Base-by-base conservation (phyloP, 2,329 filamentous ascomycete species). In the Verticillium klebahnii region DNA sequence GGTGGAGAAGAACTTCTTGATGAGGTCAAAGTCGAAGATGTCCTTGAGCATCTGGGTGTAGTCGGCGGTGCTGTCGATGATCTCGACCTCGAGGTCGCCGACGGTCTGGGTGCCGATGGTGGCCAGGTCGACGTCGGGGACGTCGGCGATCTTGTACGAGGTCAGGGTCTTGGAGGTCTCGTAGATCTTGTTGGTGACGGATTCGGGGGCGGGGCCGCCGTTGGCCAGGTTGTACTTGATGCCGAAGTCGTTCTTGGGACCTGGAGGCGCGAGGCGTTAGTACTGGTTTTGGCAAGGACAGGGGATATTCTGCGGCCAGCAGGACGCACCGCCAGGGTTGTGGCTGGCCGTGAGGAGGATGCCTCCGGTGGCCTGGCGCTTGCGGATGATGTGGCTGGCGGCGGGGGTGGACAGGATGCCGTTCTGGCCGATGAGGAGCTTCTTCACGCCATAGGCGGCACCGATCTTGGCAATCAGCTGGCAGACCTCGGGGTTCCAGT, bases 221-320 rank as follows among this genome's bases (percentile, higher is more conserved):
- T 99, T 98, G 76, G 92, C 84, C 63, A 99, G 84, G 84, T 99
- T 99, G 86, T 99, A 99, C 83, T 99, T 99, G 88, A 99, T 99
- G 70, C 95, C 95, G 71, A 99, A 99, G 79, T 99, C 95, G 75
- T 95, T 90, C 69, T 87, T 90, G 65, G 95, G 95, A 59, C 93
- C 92, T 96, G 69, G 5, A 32, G 23, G 19, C n/a, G 19, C n/a
- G 19, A 52, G 7, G 12, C 45, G 19, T 56, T 7, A 32, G 40
- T 50, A 54, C 3, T 14, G 34, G 61, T 29, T 55, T 52, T 52
- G 9, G 39, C 68, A 60, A 62, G 61, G 14, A 32, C 25, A 19
- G 25, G 17, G 17, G 34, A n/a, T 31, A 34, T 52, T 52, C 52
- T 59, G 61, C 12, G 11, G 36, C 55, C 23, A 12, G 56, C 25